These are phyloP conservation scores for Backusella luteola DNA, from an alignment of 192 early-diverging fungal species.

Conservation along the genomic window DNA sequence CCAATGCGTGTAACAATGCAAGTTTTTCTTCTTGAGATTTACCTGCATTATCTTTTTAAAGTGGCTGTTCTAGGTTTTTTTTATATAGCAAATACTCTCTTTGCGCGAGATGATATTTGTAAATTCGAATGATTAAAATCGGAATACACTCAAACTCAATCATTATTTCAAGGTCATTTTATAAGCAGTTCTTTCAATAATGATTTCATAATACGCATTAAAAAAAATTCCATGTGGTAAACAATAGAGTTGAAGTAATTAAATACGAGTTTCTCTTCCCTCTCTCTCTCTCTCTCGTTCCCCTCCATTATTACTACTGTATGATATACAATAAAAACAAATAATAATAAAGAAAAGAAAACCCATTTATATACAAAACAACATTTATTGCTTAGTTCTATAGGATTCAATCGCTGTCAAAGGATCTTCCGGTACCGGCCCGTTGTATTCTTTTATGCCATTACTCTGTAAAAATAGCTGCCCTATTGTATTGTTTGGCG, in stretches of 20 bases:
- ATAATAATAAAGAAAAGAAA: no score
- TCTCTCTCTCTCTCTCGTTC: no score
- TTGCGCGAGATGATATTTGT: not conserved
- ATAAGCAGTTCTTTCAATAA: not conserved
- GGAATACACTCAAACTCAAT: not conserved
- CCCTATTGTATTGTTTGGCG: not conserved
- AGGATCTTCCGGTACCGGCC: constrained; percentile 7
- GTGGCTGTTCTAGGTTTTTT: no score
- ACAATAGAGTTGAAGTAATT: not conserved
- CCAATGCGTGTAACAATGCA: no score
- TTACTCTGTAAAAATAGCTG: not conserved
- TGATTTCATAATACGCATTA: not conserved
- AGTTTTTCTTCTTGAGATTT: no score
- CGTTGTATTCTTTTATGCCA: not conserved
- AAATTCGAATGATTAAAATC: not conserved
- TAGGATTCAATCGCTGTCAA: constrained; percentile 3
- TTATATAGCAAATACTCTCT: not conserved
- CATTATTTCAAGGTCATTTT: not conserved
- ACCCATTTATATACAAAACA: not conserved
- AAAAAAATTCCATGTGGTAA: not conserved
- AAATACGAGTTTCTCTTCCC: no score
- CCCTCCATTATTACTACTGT: no score
- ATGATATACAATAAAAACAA: no score
- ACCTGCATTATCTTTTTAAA: no score
- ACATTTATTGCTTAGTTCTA: constrained; percentile 6